Base-by-base conservation (phyloP, 2,329 filamentous ascomycete genomes). In the Nothomitra cinnamomea region DNA sequence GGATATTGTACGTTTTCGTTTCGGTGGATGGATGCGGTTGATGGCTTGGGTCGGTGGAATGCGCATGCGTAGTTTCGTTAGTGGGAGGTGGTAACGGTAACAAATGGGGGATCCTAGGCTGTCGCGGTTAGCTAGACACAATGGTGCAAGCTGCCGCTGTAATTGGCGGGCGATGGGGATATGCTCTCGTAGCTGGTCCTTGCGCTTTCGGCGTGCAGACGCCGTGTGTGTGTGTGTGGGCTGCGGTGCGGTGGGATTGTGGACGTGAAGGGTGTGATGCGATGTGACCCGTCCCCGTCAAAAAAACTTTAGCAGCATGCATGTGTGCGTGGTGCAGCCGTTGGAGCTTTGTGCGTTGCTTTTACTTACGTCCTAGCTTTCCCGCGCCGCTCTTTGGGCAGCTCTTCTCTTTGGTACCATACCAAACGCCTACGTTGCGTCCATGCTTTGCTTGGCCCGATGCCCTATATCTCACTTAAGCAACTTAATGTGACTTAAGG, bases 241-340 rank as follows among this genome's bases (percentile, higher is more conserved):
- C 5, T 41, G 38, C 15, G 38, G 38, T 4, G 28, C 28, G 43
- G 25, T 32, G 4, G 28, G 10, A 4, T 10, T 32, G 28, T 32
- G 28, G 24, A 49, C 19, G 45, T 32, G 45, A 28, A 17, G 45
- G 24, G 45, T 49, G 45, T 49, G 45, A 49, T 49, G 45, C 45
- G 45, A 49, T 49, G 45, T 49, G 45, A 49, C 45, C 45, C 45
- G 45, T 49, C 45, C 24, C 32, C 45, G 43, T 47, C 43, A 49
- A 49, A 49, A 49, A 49, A 47, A 35, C 22, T 49, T 35, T 49
- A 49, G 28, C 28, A 32, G 28, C 28, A 32, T 49, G 45, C 45
- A 49, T 49, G 45, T 49, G 45, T 35, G 28, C 28, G 28, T 32
- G 28, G 28, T 32, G 45, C 25, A 49, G 45, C 45, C 45, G 45